Conservation (phyloP, 768 basidiomycete genomes). For the Multifurca ochricompacta region DNA sequence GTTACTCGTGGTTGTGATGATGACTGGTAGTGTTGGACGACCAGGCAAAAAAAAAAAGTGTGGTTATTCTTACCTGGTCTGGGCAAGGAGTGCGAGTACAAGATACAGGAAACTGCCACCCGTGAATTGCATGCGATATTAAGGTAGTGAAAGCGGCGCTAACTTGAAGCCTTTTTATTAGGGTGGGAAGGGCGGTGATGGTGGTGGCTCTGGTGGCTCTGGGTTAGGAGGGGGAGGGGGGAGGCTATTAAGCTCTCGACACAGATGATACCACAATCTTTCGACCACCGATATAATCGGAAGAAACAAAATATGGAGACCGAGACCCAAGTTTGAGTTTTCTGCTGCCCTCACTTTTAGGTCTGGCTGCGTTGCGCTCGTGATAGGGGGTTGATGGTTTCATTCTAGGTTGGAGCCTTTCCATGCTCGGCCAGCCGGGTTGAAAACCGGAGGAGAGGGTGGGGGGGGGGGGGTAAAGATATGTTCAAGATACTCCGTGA, state of each 20-base stretch:
- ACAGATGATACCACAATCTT: too few relatives aligned
- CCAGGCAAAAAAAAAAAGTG: neutral
- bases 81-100: neutral
- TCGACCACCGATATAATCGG: too few relatives aligned
- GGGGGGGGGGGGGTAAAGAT: neutral
- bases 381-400: neutral
- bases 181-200: neutral
- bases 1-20: neutral
- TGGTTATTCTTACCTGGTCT: neutral
- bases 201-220: neutral
- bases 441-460: neutral
- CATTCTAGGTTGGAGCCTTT: neutral
- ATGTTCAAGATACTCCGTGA: too few relatives aligned
- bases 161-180: too few relatives aligned
- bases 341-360: slow-evolving; percentile 1
- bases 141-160: neutral
- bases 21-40: too few relatives aligned
- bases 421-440: neutral
- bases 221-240: neutral
- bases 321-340: neutral
- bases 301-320: neutral
- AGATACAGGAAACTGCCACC: neutral
- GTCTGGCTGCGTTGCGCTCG: neutral
- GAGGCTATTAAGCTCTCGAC: neutral
- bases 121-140: slow-evolving; percentile 7